A percentile compares a stretch with the other conserved stretches of the same genome.
phyloP scores from a whole-genome alignment of 768 basidiomycete species.

The Suillus tomentosus region DNA sequence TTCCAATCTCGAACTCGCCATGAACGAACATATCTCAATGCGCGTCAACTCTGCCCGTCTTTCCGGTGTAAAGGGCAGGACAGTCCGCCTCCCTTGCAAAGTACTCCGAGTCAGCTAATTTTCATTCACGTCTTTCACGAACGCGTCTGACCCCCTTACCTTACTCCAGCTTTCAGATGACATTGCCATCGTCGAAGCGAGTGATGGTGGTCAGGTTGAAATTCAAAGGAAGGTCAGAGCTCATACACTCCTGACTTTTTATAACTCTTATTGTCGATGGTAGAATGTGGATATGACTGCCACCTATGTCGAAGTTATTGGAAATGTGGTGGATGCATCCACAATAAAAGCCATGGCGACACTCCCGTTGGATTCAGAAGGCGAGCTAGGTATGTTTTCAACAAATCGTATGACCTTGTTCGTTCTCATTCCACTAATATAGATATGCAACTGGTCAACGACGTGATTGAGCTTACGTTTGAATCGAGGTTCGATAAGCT shows the following conservation, averaged over 20 bases:
- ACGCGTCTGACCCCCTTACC: slow-evolving; percentile 10
- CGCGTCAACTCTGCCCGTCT: slow-evolving; percentile 68
- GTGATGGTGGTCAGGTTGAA: slow-evolving; percentile 65
- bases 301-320: slow-evolving; percentile 68
- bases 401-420: neutral
- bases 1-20: slow-evolving; percentile 6
- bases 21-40: slow-evolving; percentile 37
- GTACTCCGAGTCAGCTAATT: slow-evolving; percentile 48
- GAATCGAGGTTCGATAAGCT: slow-evolving; percentile 56
- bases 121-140: neutral
- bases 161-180: slow-evolving; percentile 41
- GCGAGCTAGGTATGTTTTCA: slow-evolving; percentile 58
- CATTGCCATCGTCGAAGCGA: slow-evolving; percentile 58
- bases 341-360: slow-evolving; percentile 55
- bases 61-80: slow-evolving; percentile 50
- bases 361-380: slow-evolving; percentile 54
- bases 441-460: slow-evolving; percentile 66
- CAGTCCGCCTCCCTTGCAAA: slow-evolving; percentile 64
- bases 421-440: slow-evolving; percentile 13
- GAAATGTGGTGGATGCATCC: slow-evolving; percentile 54
- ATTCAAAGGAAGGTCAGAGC: slow-evolving; percentile 46
- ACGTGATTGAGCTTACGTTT: slow-evolving; percentile 61
- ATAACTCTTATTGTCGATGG: slow-evolving; percentile 6
- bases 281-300: slow-evolving; percentile 50
- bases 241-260: neutral